A percentile compares a stretch with the other conserved stretches of the same genome.
Conservation (phyloP, 805 yeast genomes). For the Pachysolen tannophilus region DNA sequence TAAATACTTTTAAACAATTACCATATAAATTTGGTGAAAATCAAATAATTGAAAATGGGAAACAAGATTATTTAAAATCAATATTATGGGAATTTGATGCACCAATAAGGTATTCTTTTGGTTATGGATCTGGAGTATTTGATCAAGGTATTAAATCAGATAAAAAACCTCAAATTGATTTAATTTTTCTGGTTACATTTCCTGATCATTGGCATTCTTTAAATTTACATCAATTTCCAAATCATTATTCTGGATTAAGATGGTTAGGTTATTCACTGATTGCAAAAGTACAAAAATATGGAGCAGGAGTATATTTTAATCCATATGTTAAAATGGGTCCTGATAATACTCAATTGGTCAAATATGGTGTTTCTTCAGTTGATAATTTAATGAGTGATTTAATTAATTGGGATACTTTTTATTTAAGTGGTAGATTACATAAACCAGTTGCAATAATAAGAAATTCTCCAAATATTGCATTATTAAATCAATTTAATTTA, state of each 20-base stretch:
- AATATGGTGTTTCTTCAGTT: conserved; percentile 80
- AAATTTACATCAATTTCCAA: conserved; percentile 58
- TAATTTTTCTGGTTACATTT: conserved; percentile 74
- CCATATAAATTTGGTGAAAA: conserved; percentile 55
- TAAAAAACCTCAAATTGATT: conserved; percentile 55
- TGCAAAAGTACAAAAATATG: conserved; percentile 52
- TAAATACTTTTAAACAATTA: conserved; percentile 30
- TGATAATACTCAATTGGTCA: conserved; percentile 33
- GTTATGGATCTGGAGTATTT: conserved; percentile 93
- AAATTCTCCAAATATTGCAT: conserved; percentile 54
- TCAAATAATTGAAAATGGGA: conserved; percentile 42
- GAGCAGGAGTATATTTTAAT: conserved; percentile 91
- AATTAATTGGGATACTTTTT: conserved; percentile 77
- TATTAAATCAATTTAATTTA: conserved; percentile 70
- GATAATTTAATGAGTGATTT: conserved; percentile 58
- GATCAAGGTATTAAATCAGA: conserved; percentile 49
- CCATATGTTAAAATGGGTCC: conserved; percentile 66
- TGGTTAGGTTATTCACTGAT: conserved; percentile 53
- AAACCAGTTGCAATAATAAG: conserved; percentile 80
- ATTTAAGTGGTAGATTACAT: conserved; percentile 87
- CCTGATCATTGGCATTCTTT: conserved; percentile 69
- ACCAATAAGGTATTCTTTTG: conserved; percentile 75
- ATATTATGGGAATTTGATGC: conserved; percentile 56
- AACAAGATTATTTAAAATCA: conserved; percentile 35
- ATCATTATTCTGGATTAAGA: conserved; percentile 70